Evolutionary conservation across 2,329 filamentous ascomycete genomes (phyloP), one percentile per base, ranked within the genome.

Genomic region (Exophiala lecanii-corni): DNA sequence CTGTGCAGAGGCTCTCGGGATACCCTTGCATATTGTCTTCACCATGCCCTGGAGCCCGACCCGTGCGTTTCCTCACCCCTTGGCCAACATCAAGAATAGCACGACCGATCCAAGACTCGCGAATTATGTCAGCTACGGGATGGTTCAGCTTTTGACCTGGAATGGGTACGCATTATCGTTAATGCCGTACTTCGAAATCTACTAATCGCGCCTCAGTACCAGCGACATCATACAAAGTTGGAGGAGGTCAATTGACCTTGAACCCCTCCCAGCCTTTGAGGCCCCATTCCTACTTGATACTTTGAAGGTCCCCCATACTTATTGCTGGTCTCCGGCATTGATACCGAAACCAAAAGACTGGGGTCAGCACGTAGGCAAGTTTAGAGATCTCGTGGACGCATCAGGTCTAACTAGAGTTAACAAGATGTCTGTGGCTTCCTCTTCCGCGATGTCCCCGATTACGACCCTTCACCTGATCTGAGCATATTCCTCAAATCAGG

Each of bases 11-110:
- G 67, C 65, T 23, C 59, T 76, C 9, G 63, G 63, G 0, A 65
- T 76, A 6, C 73, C 73, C 2, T 51, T 76, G 4, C 72, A 76
- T 49, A 62, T 76, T 49, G 68, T 76, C 50, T 72, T 73, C 47
- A 76, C 65, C 9, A 76, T 76, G 72, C 73, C 73, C 3, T 76
- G 69, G 66, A 67, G 57, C 17, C 59, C 55, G 4, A 74, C 72
- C 2, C 56, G 50, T 23, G 62, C 60, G 1, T 73, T 73, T 49
- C 65, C 71, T 0, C 72, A 75, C 57, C 73, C 73, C 0, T 53
- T 76, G 37, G 71, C 72, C 0, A 75, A 74, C 53, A 45, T 76
- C 19, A 59, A 62, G 19, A 57, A 57, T 26, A 56, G 61, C 5
- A 59, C 55, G 4, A 66, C 69, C 36, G 43, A 43, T 21, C 39